These are phyloP conservation scores for Xylariaceae sp. DNA, from an alignment of 2,329 filamentous ascomycete species.

Conservation along the genomic window DNA sequence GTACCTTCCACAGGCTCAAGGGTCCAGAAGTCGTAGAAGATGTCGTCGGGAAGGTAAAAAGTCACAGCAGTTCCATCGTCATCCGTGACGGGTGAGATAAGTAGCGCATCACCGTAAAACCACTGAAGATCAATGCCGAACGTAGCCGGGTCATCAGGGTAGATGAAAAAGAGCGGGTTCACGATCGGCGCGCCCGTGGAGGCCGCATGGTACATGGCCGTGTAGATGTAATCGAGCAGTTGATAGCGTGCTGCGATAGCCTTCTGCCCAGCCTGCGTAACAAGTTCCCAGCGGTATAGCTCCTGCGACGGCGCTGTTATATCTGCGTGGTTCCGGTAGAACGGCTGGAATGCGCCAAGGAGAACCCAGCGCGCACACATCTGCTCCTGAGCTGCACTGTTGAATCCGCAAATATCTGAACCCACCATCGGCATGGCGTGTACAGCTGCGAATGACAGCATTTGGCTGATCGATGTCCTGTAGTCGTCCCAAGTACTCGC, in stretches of 20 bases:
- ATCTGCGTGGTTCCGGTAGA: conserved; percentile 64
- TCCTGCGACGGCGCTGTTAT: conserved; percentile 48
- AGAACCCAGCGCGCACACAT: conserved; percentile 65
- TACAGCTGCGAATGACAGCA: conserved; percentile 45
- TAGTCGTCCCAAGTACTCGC: conserved; percentile 45
- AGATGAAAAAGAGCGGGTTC: conserved; percentile 67
- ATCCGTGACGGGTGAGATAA: conserved; percentile 46
- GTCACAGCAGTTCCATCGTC: conserved; percentile 41
- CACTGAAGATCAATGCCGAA: conserved; percentile 46
- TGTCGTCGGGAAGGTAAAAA: conserved; percentile 46
- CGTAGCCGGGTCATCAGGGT: conserved; percentile 48
- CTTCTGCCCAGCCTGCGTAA: conserved; percentile 58
- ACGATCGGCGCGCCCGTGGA: conserved; percentile 59
- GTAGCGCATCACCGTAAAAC: conserved; percentile 44
- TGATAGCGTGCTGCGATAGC: conserved; percentile 69
- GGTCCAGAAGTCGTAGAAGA: conserved; percentile 45
- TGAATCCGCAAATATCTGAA: conserved; percentile 62
- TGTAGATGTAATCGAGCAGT: conserved; percentile 80
- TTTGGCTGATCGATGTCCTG: conserved; percentile 42
- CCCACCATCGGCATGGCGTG: conserved; percentile 53
- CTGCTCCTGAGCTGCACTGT: conserved; percentile 50
- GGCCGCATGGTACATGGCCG: conserved; percentile 56
- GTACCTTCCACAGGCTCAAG: conserved; percentile 21
- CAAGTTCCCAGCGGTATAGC: conserved; percentile 58
- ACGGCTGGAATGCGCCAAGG: conserved; percentile 62